These are phyloP conservation scores for Fusarium acutatum DNA, from an alignment of 2,329 filamentous ascomycete genomes.

Conservation along the genomic window DNA sequence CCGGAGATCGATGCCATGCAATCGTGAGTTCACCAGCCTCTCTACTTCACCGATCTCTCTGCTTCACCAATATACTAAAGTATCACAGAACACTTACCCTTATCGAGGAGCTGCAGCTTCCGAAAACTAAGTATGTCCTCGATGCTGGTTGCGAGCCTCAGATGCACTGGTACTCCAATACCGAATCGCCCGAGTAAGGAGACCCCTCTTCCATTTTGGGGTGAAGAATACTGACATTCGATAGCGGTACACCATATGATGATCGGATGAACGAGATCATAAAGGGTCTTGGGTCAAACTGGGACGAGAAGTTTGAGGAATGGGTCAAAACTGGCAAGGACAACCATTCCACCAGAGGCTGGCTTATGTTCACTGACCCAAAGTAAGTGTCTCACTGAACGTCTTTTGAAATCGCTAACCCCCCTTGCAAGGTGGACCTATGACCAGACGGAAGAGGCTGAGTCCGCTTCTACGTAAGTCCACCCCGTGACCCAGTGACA, in stretches of 20 bases:
- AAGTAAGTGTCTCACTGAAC: neutral
- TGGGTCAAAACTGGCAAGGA: neutral
- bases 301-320: neutral
- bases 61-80: accelerated
- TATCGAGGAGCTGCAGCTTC: neutral
- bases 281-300: neutral
- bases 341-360: conserved; percentile 8
- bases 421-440: neutral
- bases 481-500: accelerated
- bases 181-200: neutral
- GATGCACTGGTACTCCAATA: conserved; percentile 6
- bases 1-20: conserved; percentile 17
- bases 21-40: neutral
- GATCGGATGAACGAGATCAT: neutral
- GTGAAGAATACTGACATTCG: accelerated
- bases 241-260: neutral
- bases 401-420: accelerated
- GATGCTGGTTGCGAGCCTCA: neutral
- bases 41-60: too few relatives aligned
- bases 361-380: conserved; percentile 1
- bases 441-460: neutral
- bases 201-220: accelerated
- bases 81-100: neutral
- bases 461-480: conserved; percentile 6
- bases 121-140: neutral